phyloP scores from a whole-genome alignment of 352 stramenopile genomes.

The Elongisporangium undulatum region DNA sequence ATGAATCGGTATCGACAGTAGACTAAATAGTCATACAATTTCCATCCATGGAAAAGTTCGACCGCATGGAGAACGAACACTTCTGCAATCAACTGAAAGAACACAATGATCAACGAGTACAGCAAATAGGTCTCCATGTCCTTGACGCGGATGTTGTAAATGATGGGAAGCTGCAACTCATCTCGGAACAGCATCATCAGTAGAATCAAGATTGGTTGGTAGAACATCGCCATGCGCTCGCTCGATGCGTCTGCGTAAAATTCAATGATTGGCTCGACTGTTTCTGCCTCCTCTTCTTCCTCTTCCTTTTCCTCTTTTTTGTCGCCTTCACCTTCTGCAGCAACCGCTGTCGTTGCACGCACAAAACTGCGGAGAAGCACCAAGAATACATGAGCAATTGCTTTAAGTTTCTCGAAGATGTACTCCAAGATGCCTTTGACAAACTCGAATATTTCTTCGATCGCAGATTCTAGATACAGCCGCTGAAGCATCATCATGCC shows the following conservation, averaged over 20 bases:
- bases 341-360: conserved; percentile 29
- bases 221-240: conserved; percentile 91
- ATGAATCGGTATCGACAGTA: conserved; percentile 95
- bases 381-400: conserved; percentile 19
- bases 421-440: conserved; percentile 33
- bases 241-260: conserved; percentile 91
- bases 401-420: conserved; percentile 33
- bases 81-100: conserved; percentile 93
- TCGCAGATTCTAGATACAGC: conserved; percentile 88
- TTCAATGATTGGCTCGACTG: conserved; percentile 96
- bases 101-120: conserved; percentile 94
- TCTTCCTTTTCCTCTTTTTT: conserved; percentile 39
- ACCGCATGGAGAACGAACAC: conserved; percentile 94
- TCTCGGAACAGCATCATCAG: conserved; percentile 95
- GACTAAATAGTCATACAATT: conserved; percentile 97
- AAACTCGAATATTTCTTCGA: conserved; percentile 76
- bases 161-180: conserved; percentile 89
- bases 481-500: conserved; percentile 92
- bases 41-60: conserved; percentile 98
- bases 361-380: conserved; percentile 51
- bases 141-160: conserved; percentile 96
- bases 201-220: conserved; percentile 92
- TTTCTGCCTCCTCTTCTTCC: conserved; percentile 74
- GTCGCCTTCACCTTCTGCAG: conserved; percentile 20
- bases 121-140: conserved; percentile 98